A percentile compares a stretch with the other conserved stretches of the same genome.
Evolutionary conservation across 2,329 filamentous ascomycete genomes (phyloP).

Genomic region (Aureobasidium sp.): DNA sequence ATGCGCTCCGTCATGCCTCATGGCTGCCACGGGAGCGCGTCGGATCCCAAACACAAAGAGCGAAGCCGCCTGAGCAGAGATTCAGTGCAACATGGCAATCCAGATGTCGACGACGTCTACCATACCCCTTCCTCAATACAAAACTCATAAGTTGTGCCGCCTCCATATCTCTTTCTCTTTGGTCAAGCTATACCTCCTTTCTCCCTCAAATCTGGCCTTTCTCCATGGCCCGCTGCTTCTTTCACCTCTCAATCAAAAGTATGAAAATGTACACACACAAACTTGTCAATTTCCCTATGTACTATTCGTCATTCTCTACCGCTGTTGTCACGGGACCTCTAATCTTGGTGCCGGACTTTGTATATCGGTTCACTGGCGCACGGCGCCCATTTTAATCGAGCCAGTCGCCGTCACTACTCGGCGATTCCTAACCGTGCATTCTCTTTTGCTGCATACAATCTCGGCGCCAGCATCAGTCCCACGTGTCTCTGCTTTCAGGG

Average conservation of each 20-base stretch:
- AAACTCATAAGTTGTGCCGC: background rate
- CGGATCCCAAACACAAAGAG: background rate
- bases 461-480: background rate
- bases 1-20: background rate
- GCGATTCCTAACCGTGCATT: too few relatives aligned
- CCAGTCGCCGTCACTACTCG: background rate
- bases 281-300: background rate
- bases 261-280: background rate
- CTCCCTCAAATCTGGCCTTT: background rate
- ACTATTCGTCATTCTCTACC: background rate
- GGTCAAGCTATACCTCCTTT: background rate
- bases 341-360: background rate
- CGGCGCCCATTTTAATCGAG: background rate
- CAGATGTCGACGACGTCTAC: background rate
- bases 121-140: background rate
- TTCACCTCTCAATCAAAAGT: background rate
- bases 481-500: background rate
- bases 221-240: background rate
- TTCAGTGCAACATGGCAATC: background rate
- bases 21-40: background rate
- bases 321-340: too few relatives aligned
- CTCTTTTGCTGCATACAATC: background rate
- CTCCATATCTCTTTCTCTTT: background rate
- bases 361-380: background rate
- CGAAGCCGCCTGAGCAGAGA: background rate